Conservation (phyloP, 2,329 filamentous ascomycete genomes). For the Dactylellina haptotyla region DNA sequence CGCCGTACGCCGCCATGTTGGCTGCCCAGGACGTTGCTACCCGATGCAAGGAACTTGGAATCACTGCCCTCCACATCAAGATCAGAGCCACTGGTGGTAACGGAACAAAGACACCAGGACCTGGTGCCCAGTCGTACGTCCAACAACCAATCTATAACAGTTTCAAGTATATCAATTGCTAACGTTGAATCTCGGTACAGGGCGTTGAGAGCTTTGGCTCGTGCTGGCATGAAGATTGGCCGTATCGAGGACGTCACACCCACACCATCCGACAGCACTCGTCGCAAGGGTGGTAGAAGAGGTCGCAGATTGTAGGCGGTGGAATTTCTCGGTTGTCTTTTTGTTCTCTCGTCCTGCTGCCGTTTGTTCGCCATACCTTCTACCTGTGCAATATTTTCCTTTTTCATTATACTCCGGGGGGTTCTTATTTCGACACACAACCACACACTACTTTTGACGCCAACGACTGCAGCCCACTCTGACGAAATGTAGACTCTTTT, state of each 20-base stretch:
- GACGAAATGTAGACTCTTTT: slow-evolving; percentile 32
- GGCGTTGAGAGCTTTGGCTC: slow-evolving; percentile 96
- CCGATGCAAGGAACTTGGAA: slow-evolving; percentile 86
- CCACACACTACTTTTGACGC: slow-evolving; percentile 20
- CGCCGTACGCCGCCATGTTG: slow-evolving; percentile 99
- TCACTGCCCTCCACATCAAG: slow-evolving; percentile 99
- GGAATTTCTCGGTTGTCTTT: slow-evolving; percentile 29
- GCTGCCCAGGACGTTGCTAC: slow-evolving; percentile 96
- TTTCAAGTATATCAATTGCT: neutral
- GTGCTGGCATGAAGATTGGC: slow-evolving; percentile 99
- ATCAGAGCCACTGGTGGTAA: slow-evolving; percentile 99
- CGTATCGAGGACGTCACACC: slow-evolving; percentile 99
- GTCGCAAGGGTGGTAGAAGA: slow-evolving; percentile 99
- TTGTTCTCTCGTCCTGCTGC: slow-evolving; percentile 15
- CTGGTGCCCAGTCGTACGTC: slow-evolving; percentile 85
- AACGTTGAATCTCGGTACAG: slow-evolving; percentile 18
- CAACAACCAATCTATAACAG: neutral
- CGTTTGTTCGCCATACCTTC: slow-evolving; percentile 46
- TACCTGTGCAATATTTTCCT: slow-evolving; percentile 51
- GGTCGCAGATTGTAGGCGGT: slow-evolving; percentile 96
- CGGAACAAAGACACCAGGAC: slow-evolving; percentile 99
- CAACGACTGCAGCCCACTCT: slow-evolving; percentile 10
- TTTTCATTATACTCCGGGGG: slow-evolving; percentile 4
- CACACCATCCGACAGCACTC: slow-evolving; percentile 98
- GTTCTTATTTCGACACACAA: slow-evolving; percentile 11